Evolutionary conservation across 768 basidiomycete genomes (phyloP).

Genomic region (Tephrocybe sp.): DNA sequence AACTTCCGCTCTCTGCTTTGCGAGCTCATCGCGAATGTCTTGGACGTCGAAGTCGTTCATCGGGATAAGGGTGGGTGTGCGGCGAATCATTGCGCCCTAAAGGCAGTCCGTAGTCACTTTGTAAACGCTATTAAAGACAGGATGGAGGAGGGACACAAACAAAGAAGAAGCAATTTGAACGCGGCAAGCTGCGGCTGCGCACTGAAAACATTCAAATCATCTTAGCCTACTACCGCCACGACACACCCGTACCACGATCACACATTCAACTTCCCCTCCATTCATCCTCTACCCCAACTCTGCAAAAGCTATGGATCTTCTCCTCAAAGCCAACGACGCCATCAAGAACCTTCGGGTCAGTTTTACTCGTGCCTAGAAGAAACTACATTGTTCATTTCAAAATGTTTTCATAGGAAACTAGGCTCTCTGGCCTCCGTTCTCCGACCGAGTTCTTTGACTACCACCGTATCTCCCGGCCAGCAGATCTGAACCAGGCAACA

Average conservation of each 20-base stretch:
- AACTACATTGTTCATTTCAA: neutral
- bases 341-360: constrained; percentile 71
- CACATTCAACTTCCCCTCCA: constrained; percentile 11
- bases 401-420: constrained; percentile 59
- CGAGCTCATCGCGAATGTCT: constrained; percentile 66
- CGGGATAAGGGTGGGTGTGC: constrained; percentile 72
- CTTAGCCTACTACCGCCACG: constrained; percentile 16
- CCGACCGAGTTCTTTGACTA: constrained; percentile 82
- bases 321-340: constrained; percentile 66
- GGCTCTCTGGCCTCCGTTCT: constrained; percentile 71
- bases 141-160: constrained; percentile 18
- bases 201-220: neutral
- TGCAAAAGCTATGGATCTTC: constrained; percentile 54
- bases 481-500: constrained; percentile 77
- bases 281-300: constrained; percentile 11
- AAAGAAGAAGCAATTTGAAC: constrained; percentile 17
- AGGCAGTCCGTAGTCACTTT: constrained; percentile 6
- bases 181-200: constrained; percentile 18
- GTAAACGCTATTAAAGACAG: constrained; percentile 1
- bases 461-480: constrained; percentile 81
- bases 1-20: constrained; percentile 44
- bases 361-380: constrained; percentile 11
- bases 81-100: constrained; percentile 59
- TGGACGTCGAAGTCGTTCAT: constrained; percentile 80
- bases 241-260: constrained; percentile 11